Base-by-base conservation (phyloP, 1,284 basidiomycete species). In the Hemileia vastatrix region DNA sequence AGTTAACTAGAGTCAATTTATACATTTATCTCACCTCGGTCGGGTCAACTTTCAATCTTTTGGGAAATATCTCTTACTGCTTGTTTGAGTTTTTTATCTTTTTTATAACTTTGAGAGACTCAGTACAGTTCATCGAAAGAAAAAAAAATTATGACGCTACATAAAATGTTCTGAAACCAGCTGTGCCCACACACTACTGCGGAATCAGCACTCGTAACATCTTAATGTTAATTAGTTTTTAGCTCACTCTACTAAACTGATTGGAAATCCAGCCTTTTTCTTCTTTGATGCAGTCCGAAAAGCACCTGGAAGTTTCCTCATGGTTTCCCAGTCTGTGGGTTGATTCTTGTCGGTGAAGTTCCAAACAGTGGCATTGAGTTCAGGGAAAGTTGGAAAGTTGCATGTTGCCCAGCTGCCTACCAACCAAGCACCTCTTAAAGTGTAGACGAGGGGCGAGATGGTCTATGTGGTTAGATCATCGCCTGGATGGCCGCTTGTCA, bases 221-320 rank as follows among this genome's bases (percentile, higher is more conserved):
- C 23, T 4, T 23, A 23, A 24, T 19, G 2, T 21, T 24, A 50
- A 50, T 50, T 21, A 50, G 21, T 50, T 6, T 6, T 45, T 4
- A 13, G 33, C 59, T 54, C 23, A 61, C 59, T 61, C 59, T 21
- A 61, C 59, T 18, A 61, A 32, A 49, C 59, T 61, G 23, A 45
- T 43, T 6, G 43, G 52, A 49, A 61, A 61, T 18, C 52, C 52
- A 15, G 59, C 59, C 24, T 49, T 32, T 18, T 36, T 49, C 59
- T 61, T 61, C 24, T 61, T 19, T 24, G 54, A 54, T 4, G 54
- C 51, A 13, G 48, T 45, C 24, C 54, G 45, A 27, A 48, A 61
- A 33, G 49, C 52, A 45, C 54, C 31, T 31, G 44, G 52, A 18
- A 48, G 54, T n/a, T 48, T 36, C 32, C 54, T 61, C 6, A 47